Percentiles rank a stretch among this genome's conserved stretches.
Evolutionary conservation across 129 eudicot species (phyloP).

Genomic region (Flaveria bidentis): DNA sequence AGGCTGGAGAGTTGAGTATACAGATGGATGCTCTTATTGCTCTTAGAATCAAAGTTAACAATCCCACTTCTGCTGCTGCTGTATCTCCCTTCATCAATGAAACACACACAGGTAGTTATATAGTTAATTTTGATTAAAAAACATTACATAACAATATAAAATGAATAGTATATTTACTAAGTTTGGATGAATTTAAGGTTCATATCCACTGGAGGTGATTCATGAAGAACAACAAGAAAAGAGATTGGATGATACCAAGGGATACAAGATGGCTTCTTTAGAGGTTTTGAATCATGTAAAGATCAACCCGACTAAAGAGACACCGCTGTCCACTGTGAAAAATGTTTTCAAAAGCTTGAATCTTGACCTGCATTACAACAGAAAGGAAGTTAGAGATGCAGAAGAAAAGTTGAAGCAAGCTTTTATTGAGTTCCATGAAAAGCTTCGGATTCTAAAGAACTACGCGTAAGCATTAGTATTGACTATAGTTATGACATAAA

Average conservation of each 20-base stretch:
- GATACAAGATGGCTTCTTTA: constrained; percentile 38
- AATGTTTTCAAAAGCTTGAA: constrained; percentile 36
- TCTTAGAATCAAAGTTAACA: constrained; percentile 42
- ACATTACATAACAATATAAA: background rate
- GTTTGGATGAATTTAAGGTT: constrained; percentile 25
- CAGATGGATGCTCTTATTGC: constrained; percentile 75
- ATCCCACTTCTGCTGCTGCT: background rate
- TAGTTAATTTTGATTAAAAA: background rate
- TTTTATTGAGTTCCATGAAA: constrained; percentile 51
- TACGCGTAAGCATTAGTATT: constrained; percentile 43
- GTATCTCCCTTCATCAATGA: constrained; percentile 28
- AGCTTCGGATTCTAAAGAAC: constrained; percentile 64
- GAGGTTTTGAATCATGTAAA: constrained; percentile 57
- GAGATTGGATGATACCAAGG: constrained; percentile 3
- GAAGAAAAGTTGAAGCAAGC: constrained; percentile 51
- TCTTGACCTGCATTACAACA: constrained; percentile 43
- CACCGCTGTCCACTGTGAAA: constrained; percentile 56
- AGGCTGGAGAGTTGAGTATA: constrained; percentile 50
- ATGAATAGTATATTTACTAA: constrained; percentile 11
- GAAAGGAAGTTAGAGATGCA: constrained; percentile 45
- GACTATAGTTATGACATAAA: background rate
- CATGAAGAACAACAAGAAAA: constrained; percentile 25
- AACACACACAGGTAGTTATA: constrained; percentile 31
- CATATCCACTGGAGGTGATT: constrained; percentile 46
- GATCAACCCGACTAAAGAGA: constrained; percentile 44